These are phyloP conservation scores for Rhizoclosmatium sp. DNA, from an alignment of 192 early-diverging fungal genomes.

Conservation along the genomic window DNA sequence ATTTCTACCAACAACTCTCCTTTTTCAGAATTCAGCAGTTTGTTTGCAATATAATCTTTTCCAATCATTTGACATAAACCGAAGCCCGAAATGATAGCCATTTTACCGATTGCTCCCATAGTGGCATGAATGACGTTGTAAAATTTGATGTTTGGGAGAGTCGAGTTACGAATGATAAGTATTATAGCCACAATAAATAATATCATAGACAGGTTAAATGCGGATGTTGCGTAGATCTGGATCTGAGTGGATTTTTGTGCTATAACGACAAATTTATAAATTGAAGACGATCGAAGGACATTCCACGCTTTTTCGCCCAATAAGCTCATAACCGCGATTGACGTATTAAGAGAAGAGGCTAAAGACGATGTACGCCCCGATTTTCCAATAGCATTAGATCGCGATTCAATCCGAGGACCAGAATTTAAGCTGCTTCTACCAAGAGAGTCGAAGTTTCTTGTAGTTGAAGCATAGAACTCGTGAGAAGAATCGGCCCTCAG, in stretches of 20 bases:
- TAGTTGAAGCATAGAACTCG: too few species aligned
- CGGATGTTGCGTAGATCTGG: conserved; percentile 8
- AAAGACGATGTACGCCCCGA: not conserved
- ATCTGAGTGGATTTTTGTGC: not conserved
- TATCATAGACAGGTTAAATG: not conserved
- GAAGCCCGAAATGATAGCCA: conserved; percentile 1
- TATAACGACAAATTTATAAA: not conserved
- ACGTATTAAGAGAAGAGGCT: not conserved
- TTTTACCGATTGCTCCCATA: conserved; percentile 25
- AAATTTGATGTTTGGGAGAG: conserved; percentile 6
- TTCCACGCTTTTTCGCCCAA: not conserved
- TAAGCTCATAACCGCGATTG: not conserved
- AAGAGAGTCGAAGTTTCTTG: too few species aligned
- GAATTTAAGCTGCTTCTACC: too few species aligned
- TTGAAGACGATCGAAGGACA: not conserved
- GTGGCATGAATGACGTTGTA: conserved; percentile 28
- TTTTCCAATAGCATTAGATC: too few species aligned
- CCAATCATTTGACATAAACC: conserved; percentile 4
- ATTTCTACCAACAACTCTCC: not conserved
- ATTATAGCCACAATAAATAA: not conserved
- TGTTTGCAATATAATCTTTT: conserved; percentile 30
- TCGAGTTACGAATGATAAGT: not conserved
- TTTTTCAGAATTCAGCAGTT: conserved; percentile 1
- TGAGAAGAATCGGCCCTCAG: too few species aligned
- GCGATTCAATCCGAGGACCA: too few species aligned